Evolutionary conservation across 768 basidiomycete species (phyloP).

Genomic region (Pleurotus platypus): DNA sequence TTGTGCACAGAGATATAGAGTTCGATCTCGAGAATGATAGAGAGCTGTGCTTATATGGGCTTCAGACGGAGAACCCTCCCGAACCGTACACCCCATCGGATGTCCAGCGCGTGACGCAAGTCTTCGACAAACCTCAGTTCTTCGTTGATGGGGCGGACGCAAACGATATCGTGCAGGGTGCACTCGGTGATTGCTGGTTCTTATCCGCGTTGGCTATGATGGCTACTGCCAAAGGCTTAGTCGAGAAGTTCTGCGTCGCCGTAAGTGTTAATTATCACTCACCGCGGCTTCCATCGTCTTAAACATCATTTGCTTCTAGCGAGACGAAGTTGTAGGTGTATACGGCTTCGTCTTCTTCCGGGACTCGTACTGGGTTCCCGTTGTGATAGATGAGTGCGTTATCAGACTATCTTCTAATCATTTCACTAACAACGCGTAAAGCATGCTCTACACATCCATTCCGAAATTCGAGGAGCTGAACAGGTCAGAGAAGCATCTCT

Average conservation of each 20-base stretch:
- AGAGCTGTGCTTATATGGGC: conserved; percentile 34
- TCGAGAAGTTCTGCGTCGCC: conserved; percentile 51
- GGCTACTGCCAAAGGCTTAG: conserved; percentile 36
- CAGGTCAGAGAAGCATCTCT: conserved; percentile 34
- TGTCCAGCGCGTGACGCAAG: conserved; percentile 44
- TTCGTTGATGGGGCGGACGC: conserved; percentile 40
- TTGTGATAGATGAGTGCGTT: conserved; percentile 56
- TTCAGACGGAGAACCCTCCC: conserved; percentile 14
- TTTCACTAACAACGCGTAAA: conserved; percentile 14
- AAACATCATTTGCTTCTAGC: conserved; percentile 20
- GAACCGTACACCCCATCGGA: conserved; percentile 28
- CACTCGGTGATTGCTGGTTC: conserved; percentile 53
- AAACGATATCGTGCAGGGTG: conserved; percentile 46
- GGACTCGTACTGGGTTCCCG: conserved; percentile 46
- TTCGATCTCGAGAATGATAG: conserved; percentile 48
- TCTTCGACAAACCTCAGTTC: conserved; percentile 49
- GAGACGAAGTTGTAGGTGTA: conserved; percentile 49
- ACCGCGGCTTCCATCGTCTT: not conserved
- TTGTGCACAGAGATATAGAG: conserved; percentile 43
- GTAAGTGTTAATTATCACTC: conserved; percentile 20
- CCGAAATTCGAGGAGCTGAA: conserved; percentile 51
- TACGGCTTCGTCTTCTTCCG: conserved; percentile 60
- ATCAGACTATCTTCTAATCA: not conserved
- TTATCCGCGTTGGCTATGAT: conserved; percentile 48
- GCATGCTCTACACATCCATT: conserved; percentile 44